phyloP scores from a whole-genome alignment of 2,329 filamentous ascomycete species.

The Teratosphaeriaceae sp. region DNA sequence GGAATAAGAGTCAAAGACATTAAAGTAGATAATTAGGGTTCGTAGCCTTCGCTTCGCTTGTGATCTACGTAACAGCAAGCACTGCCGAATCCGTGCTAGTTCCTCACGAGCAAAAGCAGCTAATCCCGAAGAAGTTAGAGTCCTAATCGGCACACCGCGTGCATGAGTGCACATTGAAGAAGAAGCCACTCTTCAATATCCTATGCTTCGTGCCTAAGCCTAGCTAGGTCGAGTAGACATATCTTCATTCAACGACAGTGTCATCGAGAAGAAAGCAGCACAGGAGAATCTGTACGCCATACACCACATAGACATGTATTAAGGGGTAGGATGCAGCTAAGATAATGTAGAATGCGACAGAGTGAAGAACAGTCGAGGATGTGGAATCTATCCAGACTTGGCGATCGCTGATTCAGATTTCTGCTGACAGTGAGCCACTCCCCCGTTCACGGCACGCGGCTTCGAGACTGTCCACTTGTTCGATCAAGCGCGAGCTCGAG shows the following conservation, averaged over 20 bases:
- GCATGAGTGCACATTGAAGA: too few relatives aligned
- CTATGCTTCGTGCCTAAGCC: not conserved
- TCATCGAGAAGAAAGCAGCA: conserved; percentile 1
- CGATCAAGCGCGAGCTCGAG: not conserved
- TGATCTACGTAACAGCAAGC: not conserved
- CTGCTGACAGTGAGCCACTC: not conserved
- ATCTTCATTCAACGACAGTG: not conserved
- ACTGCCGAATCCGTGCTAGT: not conserved
- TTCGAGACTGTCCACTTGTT: not conserved
- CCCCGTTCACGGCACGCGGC: not conserved
- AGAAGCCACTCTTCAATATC: not conserved
- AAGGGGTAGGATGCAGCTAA: not conserved
- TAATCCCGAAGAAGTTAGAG: conserved; percentile 1
- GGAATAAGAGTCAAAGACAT: not conserved
- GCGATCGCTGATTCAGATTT: not conserved
- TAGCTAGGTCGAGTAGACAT: not conserved
- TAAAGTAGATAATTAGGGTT: not conserved
- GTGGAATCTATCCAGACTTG: conserved; percentile 1
- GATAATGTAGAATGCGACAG: not conserved
- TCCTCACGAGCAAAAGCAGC: not conserved
- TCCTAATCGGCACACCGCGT: not conserved
- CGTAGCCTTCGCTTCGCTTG: not conserved
- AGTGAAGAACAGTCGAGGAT: conserved; percentile 1
- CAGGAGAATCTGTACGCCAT: not conserved
- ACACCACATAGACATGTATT: conserved; percentile 1